A percentile compares a stretch with the other conserved stretches of the same genome.
Evolutionary conservation across 306 rosid species (phyloP).

Genomic region (Prinsepia uniflora): DNA sequence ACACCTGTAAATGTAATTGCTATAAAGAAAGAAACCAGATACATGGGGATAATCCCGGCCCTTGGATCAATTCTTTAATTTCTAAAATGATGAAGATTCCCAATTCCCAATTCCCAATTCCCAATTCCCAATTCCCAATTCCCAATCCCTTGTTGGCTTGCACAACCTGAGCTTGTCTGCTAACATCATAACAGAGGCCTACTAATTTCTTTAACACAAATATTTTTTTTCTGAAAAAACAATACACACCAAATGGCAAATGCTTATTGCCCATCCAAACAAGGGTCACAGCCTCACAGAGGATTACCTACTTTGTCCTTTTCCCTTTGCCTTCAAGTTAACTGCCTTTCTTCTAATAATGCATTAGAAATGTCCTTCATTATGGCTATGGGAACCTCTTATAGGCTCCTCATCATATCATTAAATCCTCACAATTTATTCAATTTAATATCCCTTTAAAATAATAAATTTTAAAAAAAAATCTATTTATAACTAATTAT

Average conservation of each 20-base stretch:
- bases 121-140: conserved; percentile 29
- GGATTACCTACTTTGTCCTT: conserved; percentile 10
- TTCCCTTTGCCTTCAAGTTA: background rate
- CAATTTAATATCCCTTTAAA: background rate
- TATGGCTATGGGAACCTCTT: background rate
- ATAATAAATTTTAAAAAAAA: too few relatives aligned
- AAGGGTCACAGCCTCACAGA: background rate
- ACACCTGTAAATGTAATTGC: background rate
- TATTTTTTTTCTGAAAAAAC: conserved; percentile 11
- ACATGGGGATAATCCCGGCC: conserved; percentile 29
- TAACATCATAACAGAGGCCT: conserved; percentile 30
- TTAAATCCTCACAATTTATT: conserved; percentile 5
- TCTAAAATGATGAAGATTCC: conserved; percentile 48
- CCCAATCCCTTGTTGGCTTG: conserved; percentile 31
- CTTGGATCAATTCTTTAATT: conserved; percentile 21
- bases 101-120: conserved; percentile 16
- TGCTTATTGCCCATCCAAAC: background rate
- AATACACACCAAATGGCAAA: background rate
- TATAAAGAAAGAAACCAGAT: conserved; percentile 7
- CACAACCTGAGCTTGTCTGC: conserved; percentile 42
- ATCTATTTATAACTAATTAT: too few relatives aligned
- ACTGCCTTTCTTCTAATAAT: background rate
- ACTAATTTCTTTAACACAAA: background rate
- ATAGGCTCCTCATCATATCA: conserved; percentile 10
- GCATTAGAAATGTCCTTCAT: background rate